Evolutionary conservation across 2,329 filamentous ascomycete species (phyloP).

Genomic region (Xylariaceae sp.): DNA sequence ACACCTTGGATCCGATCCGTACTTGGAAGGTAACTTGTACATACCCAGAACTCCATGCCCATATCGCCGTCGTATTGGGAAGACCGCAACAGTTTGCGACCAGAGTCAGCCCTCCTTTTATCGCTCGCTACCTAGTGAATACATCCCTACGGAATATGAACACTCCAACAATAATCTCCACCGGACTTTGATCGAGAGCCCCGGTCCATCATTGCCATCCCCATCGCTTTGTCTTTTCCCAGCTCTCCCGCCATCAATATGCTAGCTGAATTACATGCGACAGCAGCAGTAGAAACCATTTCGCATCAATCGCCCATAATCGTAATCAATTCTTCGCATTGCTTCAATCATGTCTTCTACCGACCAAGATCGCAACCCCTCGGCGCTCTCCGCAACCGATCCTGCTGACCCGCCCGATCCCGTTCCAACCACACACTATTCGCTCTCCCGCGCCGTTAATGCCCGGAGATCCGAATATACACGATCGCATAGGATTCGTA

Average conservation of each 20-base stretch:
- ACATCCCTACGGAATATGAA: background rate
- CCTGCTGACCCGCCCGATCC: constrained; percentile 43
- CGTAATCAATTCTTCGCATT: background rate
- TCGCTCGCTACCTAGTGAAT: background rate
- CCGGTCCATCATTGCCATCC: background rate
- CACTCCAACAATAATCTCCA: background rate
- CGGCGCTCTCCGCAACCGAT: constrained; percentile 37
- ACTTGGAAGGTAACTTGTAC: no score
- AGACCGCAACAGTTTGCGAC: no score
- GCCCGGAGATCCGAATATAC: constrained; percentile 76
- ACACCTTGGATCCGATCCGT: background rate
- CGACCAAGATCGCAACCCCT: constrained; percentile 28
- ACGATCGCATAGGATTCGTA: constrained; percentile 63
- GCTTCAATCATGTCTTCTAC: constrained; percentile 25
- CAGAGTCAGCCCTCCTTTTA: background rate
- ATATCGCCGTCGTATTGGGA: no score
- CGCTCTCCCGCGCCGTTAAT: constrained; percentile 61
- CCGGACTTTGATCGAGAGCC: background rate
- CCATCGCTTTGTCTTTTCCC: background rate
- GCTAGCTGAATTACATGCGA: constrained; percentile 6
- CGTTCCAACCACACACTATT: constrained; percentile 45
- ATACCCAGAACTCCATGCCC: no score
- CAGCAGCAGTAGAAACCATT: background rate
- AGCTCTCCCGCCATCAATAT: constrained; percentile 10
- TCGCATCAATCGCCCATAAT: background rate